Evolutionary conservation across 306 rosid species (phyloP), one percentile per base, ranked within the genome.

Genomic region (Cucumis hystrix): DNA sequence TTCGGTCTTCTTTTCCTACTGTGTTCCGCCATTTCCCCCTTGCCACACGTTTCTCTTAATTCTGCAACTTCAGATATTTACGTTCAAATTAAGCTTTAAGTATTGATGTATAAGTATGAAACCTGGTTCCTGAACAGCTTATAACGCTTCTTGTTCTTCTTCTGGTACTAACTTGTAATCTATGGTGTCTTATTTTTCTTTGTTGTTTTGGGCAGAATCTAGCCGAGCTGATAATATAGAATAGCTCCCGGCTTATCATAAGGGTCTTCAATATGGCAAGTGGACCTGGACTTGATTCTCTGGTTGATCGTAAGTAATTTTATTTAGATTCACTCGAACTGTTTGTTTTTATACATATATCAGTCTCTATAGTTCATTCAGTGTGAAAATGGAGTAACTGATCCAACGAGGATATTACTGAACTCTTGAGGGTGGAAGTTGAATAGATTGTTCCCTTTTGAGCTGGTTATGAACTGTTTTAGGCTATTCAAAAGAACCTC

Each of bases 241-340:
- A 25, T 14, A 49, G 41, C 28, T 25, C 47, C 13, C 33, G 18
- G 77, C 30, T 28, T 1, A 54, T 45, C 18, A 10, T 74, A 58
- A 67, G 64, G 67, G 62, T 11, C 74, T 74, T 62, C 56, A 81
- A 35, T 16, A 87, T 87, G 91, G 86, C 87, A 6, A 77, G 75
- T 70, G 86, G 86, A 21, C 84, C 84, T 76, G 83, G 87, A 49
- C 91, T 87, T 13, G 91, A 87, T 80, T 72, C 91, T 64, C 87
- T 87, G 23, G 91, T 87, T 40, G 91, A 87, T 76, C 88, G 91
- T 87, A 82, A 49, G 88, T 30, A 39, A 37, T 49, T 25, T 67
- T 10, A 68, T 59, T 66, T 63, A 28, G 20, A 28, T 4, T 40
- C 47, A 20, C 23, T 39, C 23, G 25, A 17, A 10, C 7, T 16